These are phyloP conservation scores for Macrophomina phaseolina DNA, from an alignment of 2,329 filamentous ascomycete species.

Conservation along the genomic window DNA sequence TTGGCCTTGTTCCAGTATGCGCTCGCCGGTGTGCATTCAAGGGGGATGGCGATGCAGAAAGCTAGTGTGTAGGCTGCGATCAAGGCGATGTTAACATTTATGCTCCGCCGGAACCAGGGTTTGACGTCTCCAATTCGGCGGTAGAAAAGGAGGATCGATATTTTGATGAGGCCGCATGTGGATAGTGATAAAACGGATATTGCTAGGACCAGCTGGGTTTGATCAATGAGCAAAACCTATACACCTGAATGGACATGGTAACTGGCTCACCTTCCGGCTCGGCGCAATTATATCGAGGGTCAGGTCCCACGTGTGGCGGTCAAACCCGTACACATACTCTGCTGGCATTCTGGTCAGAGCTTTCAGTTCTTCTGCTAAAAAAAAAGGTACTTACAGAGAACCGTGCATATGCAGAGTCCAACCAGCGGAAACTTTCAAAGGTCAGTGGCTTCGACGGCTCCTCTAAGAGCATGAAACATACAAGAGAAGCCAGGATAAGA, in stretches of 20 bases:
- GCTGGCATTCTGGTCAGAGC: not conserved
- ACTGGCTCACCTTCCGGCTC: not conserved
- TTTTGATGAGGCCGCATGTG: constrained; percentile 38
- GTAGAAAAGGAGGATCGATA: constrained; percentile 49
- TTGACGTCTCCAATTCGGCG: constrained; percentile 44
- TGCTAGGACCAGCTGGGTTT: constrained; percentile 33
- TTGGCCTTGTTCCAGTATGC: constrained; percentile 51
- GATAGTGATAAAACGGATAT: constrained; percentile 37
- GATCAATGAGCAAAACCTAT: not conserved
- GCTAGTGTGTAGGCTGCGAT: constrained; percentile 47
- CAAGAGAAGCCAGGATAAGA: constrained; percentile 5
- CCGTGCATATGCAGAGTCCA: not conserved
- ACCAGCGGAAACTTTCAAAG: not conserved
- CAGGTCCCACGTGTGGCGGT: constrained; percentile 25
- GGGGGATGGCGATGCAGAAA: constrained; percentile 44
- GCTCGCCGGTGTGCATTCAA: constrained; percentile 46
- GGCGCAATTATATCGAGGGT: not conserved
- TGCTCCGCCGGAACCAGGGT: constrained; percentile 43
- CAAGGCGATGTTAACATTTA: constrained; percentile 46
- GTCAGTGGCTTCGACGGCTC: not conserved
- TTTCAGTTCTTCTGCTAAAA: too few species aligned
- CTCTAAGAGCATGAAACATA: not conserved
- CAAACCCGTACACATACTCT: constrained; percentile 17
- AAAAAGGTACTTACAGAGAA: not conserved
- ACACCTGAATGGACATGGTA: not conserved